These are phyloP conservation scores for Candida gigantensis DNA, from an alignment of 1,139 yeast species.

Conservation along the genomic window DNA sequence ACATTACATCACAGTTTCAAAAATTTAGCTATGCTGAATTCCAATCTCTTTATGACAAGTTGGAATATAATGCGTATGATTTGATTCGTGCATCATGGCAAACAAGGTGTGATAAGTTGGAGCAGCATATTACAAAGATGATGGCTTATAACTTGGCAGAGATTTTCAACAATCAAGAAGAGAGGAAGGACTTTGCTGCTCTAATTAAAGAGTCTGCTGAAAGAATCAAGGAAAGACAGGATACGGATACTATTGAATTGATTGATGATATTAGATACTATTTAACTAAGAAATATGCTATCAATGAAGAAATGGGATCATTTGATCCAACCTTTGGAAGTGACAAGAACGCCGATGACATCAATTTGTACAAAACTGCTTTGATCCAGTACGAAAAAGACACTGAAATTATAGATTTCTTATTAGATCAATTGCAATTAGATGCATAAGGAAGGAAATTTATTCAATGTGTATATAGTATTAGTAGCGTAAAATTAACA, in stretches of 20 bases:
- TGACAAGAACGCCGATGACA: slow-evolving; percentile 24
- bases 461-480: background rate
- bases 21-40: slow-evolving; percentile 24
- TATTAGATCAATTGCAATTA: slow-evolving; percentile 43
- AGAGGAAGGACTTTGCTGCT: slow-evolving; percentile 18
- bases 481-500: too few species aligned
- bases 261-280: slow-evolving; percentile 76
- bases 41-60: slow-evolving; percentile 16
- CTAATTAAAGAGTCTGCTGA: slow-evolving; percentile 50
- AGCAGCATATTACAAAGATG: slow-evolving; percentile 59
- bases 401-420: slow-evolving; percentile 42
- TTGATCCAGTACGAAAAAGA: slow-evolving; percentile 29
- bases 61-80: slow-evolving; percentile 51
- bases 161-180: slow-evolving; percentile 36
- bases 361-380: slow-evolving; percentile 33
- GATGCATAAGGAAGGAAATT: slow-evolving; percentile 34
- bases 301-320: slow-evolving; percentile 31
- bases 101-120: slow-evolving; percentile 63
- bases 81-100: slow-evolving; percentile 68
- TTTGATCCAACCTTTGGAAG: slow-evolving; percentile 27
- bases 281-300: slow-evolving; percentile 49
- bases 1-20: slow-evolving; percentile 45
- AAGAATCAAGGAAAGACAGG: slow-evolving; percentile 62
- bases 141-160: slow-evolving; percentile 52
- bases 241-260: slow-evolving; percentile 76